Evolutionary conservation across 1,139 yeast genomes (phyloP), one percentile per base, ranked within the genome.

Genomic region (Blastobotrys illinoisensis): DNA sequence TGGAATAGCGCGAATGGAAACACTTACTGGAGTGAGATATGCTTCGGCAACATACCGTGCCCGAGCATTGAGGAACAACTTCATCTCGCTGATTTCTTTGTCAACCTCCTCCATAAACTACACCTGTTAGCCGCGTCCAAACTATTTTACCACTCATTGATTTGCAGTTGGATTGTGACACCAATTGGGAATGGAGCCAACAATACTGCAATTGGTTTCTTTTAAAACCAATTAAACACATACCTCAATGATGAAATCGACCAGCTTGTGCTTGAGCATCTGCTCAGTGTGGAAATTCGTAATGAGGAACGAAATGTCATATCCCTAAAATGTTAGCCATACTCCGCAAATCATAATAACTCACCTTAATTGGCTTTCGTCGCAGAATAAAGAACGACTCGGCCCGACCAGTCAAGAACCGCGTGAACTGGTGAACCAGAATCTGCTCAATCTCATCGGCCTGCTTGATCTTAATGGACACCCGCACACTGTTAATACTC

Each of bases 41-140:
- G 96, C 93, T 72, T 95, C 99, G 20, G 99, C 99, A 53, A 91
- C 95, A 59, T 89, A 95, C 76, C 99, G 86, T 18, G 99, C 99
- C 68, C 99, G 82, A 24, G 99, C 97, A 69, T 93, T 93, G 71
- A 95, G 81, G 71, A 93, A 95, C 70, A 93, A 79, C 73, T 95
- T 95, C 96, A 93, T 95, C 71, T 93, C 99, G 71, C 97, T 88
- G 67, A 93, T 95, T 72, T 93, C 99, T 75, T 91, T 93, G 72
- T 93, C 99, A 23, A 93, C 99, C 66, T 91, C 99, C 72, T 93
- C 99, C 99, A 93, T 91, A 71, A 95, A 93, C 74, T 64, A 49
- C 9, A 20, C 7, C 26, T n/a, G n/a, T n/a, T n/a, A n/a, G n/a
- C n/a, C n/a, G n/a, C n/a, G n/a, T n/a, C n/a, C n/a, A n/a, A n/a